Conservation (phyloP, 2,329 filamentous ascomycete species). For the Trichoderma arundinaceum region DNA sequence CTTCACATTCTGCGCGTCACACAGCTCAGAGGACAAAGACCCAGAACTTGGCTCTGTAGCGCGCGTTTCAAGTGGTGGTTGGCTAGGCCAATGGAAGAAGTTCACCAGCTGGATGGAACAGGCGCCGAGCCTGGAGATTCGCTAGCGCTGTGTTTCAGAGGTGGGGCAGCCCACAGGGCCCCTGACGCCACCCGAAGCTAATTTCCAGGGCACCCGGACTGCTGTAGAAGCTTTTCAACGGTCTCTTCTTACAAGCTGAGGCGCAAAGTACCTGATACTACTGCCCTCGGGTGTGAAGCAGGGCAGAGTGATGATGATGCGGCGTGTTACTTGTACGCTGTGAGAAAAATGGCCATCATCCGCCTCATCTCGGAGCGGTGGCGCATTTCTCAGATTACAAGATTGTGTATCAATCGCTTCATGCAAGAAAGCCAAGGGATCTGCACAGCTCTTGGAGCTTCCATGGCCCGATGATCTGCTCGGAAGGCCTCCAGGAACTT, state of each 20-base stretch:
- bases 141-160: conserved; percentile 27
- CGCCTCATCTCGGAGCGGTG: neutral
- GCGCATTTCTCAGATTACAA: neutral
- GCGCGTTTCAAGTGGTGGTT: conserved; percentile 27
- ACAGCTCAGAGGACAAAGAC: neutral
- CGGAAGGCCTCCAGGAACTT: neutral
- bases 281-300: no score
- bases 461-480: neutral
- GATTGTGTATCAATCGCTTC: neutral
- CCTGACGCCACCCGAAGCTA: conserved; percentile 29
- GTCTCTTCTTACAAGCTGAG: neutral
- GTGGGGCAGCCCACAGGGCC: conserved; percentile 7
- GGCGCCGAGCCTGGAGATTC: conserved; percentile 21
- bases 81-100: conserved; percentile 23
- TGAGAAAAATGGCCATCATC: no score
- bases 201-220: conserved; percentile 25
- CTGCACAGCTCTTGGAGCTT: neutral
- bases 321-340: no score
- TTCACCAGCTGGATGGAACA: conserved; percentile 25
- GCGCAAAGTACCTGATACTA: neutral
- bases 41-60: conserved; percentile 10
- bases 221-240: neutral
- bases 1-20: neutral
- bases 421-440: neutral
- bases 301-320: no score